Evolutionary conservation across 179 eudicot species (phyloP).

Genomic region (Gypsophila paniculata): DNA sequence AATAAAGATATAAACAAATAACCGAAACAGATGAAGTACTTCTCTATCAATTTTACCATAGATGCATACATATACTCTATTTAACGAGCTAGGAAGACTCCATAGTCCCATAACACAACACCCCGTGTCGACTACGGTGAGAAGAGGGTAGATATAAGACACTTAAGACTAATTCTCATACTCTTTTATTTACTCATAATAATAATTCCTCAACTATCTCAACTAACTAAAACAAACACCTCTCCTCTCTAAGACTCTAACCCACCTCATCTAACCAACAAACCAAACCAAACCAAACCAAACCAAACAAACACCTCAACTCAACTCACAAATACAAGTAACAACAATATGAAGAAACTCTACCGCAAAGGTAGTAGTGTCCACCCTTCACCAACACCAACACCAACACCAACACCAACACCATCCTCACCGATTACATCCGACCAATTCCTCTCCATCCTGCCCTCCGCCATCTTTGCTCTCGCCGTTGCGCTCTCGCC

Average conservation of each 20-base stretch:
- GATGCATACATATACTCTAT: no score
- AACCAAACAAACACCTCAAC: no score
- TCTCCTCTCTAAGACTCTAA: no score
- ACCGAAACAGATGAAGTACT: no score
- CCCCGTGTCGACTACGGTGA: no score
- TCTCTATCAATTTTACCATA: no score
- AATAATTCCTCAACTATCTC: neutral
- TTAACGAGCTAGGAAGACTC: no score
- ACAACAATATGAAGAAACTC: conserved; percentile 61
- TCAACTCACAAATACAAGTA: neutral
- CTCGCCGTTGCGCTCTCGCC: conserved; percentile 56
- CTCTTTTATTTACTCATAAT: no score
- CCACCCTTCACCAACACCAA: conserved; percentile 51
- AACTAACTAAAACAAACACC: conserved; percentile 9
- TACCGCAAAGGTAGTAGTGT: conserved; percentile 58
- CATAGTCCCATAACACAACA: no score
- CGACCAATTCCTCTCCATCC: conserved; percentile 36
- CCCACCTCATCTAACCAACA: neutral
- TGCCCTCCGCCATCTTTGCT: conserved; percentile 52
- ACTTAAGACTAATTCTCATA: conserved; percentile 23
- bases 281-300: no score
- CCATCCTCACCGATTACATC: conserved; percentile 7
- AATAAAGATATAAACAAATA: no score
- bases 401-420: conserved; percentile 21
- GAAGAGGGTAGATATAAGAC: conserved; percentile 14